Evolutionary conservation across 2,329 filamentous ascomycete species (phyloP).

Genomic region (Aspergillus transmontanensis): DNA sequence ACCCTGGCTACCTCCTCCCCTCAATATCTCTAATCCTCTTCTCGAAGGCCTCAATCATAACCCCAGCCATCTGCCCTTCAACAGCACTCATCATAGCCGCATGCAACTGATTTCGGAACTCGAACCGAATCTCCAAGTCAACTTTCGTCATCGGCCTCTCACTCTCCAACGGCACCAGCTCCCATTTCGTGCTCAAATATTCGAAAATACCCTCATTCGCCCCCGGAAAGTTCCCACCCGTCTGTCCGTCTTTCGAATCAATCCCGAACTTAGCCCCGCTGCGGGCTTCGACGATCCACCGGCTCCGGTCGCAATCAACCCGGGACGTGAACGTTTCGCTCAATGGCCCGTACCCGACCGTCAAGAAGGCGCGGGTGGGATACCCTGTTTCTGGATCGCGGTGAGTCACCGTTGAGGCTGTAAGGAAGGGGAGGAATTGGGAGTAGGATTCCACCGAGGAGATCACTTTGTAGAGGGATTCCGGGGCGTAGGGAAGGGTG

Average conservation of each 20-base stretch:
- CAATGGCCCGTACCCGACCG: slow-evolving; percentile 81
- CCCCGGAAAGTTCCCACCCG: slow-evolving; percentile 57
- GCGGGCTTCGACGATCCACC: slow-evolving; percentile 70
- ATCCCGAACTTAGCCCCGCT: slow-evolving; percentile 48
- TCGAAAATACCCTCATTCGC: slow-evolving; percentile 53
- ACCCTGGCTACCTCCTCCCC: slow-evolving; percentile 17
- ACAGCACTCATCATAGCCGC: slow-evolving; percentile 77
- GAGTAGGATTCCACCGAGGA: slow-evolving; percentile 85
- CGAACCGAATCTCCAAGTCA: slow-evolving; percentile 73
- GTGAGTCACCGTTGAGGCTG: slow-evolving; percentile 72
- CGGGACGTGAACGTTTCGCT: slow-evolving; percentile 81
- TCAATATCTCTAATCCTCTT: slow-evolving; percentile 68
- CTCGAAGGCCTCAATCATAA: slow-evolving; percentile 95
- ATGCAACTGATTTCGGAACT: slow-evolving; percentile 88
- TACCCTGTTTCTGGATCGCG: slow-evolving; percentile 59
- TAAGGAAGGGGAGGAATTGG: slow-evolving; percentile 90
- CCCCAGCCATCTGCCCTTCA: slow-evolving; percentile 78
- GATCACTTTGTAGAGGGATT: slow-evolving; percentile 78
- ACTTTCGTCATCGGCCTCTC: slow-evolving; percentile 66
- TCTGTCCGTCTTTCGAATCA: slow-evolving; percentile 58
- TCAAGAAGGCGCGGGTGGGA: slow-evolving; percentile 76
- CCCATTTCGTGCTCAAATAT: slow-evolving; percentile 48
- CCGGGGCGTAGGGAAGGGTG: slow-evolving; percentile 72
- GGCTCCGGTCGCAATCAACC: slow-evolving; percentile 73
- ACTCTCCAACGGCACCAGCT: slow-evolving; percentile 41